Evolutionary conservation across 257 asterid species (phyloP).

Genomic region (Przewalskia tangutica): DNA sequence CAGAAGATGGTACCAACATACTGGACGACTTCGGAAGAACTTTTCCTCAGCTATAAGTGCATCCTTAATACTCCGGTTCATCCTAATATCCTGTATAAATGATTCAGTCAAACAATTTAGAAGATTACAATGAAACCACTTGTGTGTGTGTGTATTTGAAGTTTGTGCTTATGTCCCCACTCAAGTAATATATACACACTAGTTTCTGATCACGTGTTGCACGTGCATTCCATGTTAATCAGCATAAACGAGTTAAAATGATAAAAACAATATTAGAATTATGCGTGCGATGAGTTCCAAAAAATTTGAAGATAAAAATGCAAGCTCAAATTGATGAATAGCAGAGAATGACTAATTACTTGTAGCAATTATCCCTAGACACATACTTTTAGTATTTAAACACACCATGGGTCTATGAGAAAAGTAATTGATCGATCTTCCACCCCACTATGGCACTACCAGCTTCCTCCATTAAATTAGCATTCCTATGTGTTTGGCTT

Average conservation of each 20-base stretch:
- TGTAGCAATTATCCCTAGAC: background rate
- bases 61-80: constrained; percentile 71
- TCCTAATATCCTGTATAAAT: constrained; percentile 56
- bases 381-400: background rate
- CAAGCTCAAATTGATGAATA: background rate
- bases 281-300: background rate
- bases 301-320: background rate
- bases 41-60: constrained; percentile 89
- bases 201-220: background rate
- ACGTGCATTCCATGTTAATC: background rate
- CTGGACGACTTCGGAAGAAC: constrained; percentile 76
- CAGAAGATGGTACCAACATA: constrained; percentile 21
- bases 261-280: background rate
- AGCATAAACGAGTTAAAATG: background rate
- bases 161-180: background rate
- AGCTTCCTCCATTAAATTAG: background rate
- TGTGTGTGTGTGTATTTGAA: background rate
- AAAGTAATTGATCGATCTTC: background rate
- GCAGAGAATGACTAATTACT: background rate
- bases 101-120: background rate
- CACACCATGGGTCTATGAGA: background rate
- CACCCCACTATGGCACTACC: background rate
- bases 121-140: background rate
- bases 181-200: background rate
- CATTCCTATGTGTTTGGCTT: background rate